A percentile compares a stretch with the other conserved stretches of the same genome.
Evolutionary conservation across 140 eudicot species (phyloP).

Genomic region (Cichorium intybus): DNA sequence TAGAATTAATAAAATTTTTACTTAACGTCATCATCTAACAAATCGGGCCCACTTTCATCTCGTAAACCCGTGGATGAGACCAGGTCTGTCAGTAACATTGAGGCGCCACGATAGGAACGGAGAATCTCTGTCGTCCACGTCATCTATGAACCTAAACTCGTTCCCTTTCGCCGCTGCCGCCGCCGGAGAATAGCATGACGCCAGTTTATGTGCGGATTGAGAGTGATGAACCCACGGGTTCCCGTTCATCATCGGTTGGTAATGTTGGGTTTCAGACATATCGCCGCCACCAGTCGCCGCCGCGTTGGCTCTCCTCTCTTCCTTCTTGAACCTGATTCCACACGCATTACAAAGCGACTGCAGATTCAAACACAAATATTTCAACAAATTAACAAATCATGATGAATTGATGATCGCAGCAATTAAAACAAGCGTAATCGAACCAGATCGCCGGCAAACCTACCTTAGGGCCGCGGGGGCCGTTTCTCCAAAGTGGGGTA

Average conservation of each 20-base stretch:
- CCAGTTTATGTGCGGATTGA: slow-evolving; percentile 43
- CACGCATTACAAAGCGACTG: slow-evolving; percentile 98
- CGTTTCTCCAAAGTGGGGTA: slow-evolving; percentile 97
- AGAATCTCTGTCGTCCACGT: slow-evolving; percentile 52
- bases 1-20: not conserved
- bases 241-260: slow-evolving; percentile 36
- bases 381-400: too few species aligned
- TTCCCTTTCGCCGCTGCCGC: slow-evolving; percentile 38
- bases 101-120: slow-evolving; percentile 79
- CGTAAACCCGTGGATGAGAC: slow-evolving; percentile 75
- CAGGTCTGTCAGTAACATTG: slow-evolving; percentile 59
- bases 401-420: not conserved
- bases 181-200: slow-evolving; percentile 36
- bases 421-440: not conserved
- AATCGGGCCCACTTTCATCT: slow-evolving; percentile 38
- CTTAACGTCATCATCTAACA: slow-evolving; percentile 12
- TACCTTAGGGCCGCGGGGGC: slow-evolving; percentile 98
- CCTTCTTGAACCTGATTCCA: slow-evolving; percentile 92
- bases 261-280: slow-evolving; percentile 19
- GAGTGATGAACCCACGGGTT: slow-evolving; percentile 50
- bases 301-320: slow-evolving; percentile 83
- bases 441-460: not conserved
- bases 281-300: slow-evolving; percentile 43
- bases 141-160: slow-evolving; percentile 73
- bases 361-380: not conserved